Conservation (phyloP, 805 yeast species). For the Wickerhamiella kazuoi region DNA sequence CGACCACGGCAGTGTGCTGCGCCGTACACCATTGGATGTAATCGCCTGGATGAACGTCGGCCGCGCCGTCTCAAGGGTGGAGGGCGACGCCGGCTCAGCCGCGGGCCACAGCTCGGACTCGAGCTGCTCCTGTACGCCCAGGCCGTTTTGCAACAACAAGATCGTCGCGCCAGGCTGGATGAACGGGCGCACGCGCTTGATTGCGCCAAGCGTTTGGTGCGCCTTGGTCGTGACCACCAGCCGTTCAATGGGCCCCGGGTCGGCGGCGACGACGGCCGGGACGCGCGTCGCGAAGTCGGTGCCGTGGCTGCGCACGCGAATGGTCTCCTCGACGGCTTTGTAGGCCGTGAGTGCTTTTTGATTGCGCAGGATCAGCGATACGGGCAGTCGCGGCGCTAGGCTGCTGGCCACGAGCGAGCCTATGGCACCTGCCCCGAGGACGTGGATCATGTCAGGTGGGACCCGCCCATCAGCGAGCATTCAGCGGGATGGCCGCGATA, state of each 20-base stretch:
- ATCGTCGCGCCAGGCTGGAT: conserved; percentile 29
- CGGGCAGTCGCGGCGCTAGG: not conserved
- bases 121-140: conserved; percentile 49
- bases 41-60: conserved; percentile 51
- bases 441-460: not conserved
- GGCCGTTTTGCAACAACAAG: conserved; percentile 66
- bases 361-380: not conserved
- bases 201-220: conserved; percentile 48
- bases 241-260: conserved; percentile 27
- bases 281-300: conserved; percentile 4
- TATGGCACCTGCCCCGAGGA: not conserved
- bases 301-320: not conserved
- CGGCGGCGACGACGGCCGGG: conserved; percentile 10
- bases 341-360: not conserved
- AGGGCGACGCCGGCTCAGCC: not conserved
- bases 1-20: not conserved
- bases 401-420: not conserved
- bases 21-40: not conserved
- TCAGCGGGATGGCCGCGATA: no score
- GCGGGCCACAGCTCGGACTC: conserved; percentile 35
- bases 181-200: conserved; percentile 28
- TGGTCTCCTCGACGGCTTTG: not conserved
- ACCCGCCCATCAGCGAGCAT: no score
- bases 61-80: conserved; percentile 17
- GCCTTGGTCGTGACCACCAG: conserved; percentile 69